Conservation (phyloP, 2,329 filamentous ascomycete species). For the Albophoma yamanashiensis region DNA sequence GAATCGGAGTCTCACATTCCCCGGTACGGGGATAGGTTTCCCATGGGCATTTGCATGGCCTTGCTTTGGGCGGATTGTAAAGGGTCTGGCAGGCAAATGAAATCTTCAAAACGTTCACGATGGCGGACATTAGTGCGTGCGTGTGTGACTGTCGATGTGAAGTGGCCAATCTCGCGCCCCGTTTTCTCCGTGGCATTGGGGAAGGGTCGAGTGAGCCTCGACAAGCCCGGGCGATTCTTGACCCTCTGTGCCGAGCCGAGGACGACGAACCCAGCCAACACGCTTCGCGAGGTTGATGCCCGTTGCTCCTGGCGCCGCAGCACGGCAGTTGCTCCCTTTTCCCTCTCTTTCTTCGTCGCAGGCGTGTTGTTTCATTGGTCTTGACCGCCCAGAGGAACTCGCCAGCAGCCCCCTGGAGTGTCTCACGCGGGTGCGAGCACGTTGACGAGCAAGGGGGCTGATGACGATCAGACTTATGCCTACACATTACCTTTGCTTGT, state of each 20-base stretch:
- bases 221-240: neutral
- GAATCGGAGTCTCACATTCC: conserved; percentile 27
- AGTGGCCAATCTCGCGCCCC: neutral
- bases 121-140: conserved; percentile 8
- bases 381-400: neutral
- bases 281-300: neutral
- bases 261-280: neutral
- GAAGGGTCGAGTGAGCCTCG: neutral
- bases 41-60: conserved; percentile 41
- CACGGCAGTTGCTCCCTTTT: neutral
- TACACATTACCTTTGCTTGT: neutral
- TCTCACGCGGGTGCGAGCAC: neutral
- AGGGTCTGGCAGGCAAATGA: conserved; percentile 41
- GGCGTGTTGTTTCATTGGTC: neutral
- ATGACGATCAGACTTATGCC: too few species aligned
- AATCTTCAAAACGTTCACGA: conserved; percentile 31
- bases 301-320: neutral
- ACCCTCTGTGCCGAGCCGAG: neutral
- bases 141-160: neutral
- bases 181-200: neutral
- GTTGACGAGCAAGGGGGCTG: neutral
- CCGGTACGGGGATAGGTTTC: conserved; percentile 28
- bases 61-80: conserved; percentile 38
- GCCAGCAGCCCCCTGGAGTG: neutral
- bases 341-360: neutral